These are phyloP conservation scores for Catunica adiposa DNA, from an alignment of 2,329 filamentous ascomycete species.

Conservation along the genomic window DNA sequence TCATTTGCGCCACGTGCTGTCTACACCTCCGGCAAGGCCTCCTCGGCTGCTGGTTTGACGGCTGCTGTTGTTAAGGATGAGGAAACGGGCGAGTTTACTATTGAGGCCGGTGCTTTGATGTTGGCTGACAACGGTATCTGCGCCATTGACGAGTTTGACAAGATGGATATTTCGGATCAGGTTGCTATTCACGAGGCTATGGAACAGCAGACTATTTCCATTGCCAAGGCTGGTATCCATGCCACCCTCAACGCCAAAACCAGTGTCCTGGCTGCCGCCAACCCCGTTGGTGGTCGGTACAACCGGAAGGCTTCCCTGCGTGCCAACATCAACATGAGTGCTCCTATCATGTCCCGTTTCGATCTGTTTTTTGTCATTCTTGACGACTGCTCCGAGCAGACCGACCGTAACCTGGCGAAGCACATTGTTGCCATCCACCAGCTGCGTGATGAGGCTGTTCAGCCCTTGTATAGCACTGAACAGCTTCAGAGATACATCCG, in stretches of 20 bases:
- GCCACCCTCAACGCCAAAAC: conserved; percentile 92
- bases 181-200: conserved; percentile 99
- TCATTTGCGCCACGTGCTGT: conserved; percentile 92
- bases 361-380: conserved; percentile 97
- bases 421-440: conserved; percentile 94
- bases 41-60: conserved; percentile 90
- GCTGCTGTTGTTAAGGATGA: conserved; percentile 96
- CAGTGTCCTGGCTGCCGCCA: conserved; percentile 87
- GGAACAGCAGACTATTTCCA: conserved; percentile 99
- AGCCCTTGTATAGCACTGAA: conserved; percentile 89
- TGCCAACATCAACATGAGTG: conserved; percentile 95
- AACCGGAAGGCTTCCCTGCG: conserved; percentile 89
- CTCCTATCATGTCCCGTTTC: conserved; percentile 98
- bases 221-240: conserved; percentile 95
- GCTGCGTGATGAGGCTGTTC: conserved; percentile 75
- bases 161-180: conserved; percentile 96
- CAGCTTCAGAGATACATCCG: conserved; percentile 94
- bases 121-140: conserved; percentile 93
- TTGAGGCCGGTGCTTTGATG: conserved; percentile 96
- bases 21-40: conserved; percentile 95
- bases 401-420: conserved; percentile 79
- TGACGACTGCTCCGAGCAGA: conserved; percentile 84
- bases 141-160: conserved; percentile 98
- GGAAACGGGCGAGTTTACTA: conserved; percentile 96
- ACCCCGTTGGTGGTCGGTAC: conserved; percentile 90